These are phyloP conservation scores for Hypoxylon subgilvum DNA, from an alignment of 495 filamentous ascomycete genomes.

Conservation along the genomic window DNA sequence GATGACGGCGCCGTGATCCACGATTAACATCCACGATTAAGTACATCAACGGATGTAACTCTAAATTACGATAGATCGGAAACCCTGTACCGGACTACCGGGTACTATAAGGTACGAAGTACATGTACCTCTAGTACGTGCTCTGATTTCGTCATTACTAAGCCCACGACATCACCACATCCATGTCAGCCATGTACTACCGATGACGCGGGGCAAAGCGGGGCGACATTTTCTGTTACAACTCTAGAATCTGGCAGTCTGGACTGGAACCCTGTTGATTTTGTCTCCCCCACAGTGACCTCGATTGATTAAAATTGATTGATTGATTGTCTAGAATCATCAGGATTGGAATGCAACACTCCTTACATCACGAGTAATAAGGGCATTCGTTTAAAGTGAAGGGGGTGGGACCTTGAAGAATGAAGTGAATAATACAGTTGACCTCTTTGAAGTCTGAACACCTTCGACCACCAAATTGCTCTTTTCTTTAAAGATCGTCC, in stretches of 20 bases:
- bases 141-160: background rate
- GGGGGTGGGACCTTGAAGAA: background rate
- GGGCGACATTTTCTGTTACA: constrained; percentile 24
- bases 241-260: too few species aligned
- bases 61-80: constrained; percentile 5
- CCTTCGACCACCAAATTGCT: too few species aligned
- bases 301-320: background rate
- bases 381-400: background rate
- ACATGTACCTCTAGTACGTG: background rate
- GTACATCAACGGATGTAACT: background rate
- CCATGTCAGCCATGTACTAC: background rate
- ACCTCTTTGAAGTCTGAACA: too few species aligned
- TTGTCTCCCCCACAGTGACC: constrained; percentile 1
- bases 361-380: constrained; percentile 17
- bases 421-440: background rate
- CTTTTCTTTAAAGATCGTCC: too few species aligned
- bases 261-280: constrained; percentile 19
- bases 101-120: background rate
- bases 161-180: background rate
- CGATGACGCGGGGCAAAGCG: constrained; percentile 31
- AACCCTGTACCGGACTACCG: constrained; percentile 20
- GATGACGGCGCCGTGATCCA: too few species aligned
- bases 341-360: constrained; percentile 24
- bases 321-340: constrained; percentile 10
- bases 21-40: too few species aligned